These are phyloP conservation scores for Pleurotus pulmonarius DNA, from an alignment of 768 basidiomycete species.

Conservation along the genomic window DNA sequence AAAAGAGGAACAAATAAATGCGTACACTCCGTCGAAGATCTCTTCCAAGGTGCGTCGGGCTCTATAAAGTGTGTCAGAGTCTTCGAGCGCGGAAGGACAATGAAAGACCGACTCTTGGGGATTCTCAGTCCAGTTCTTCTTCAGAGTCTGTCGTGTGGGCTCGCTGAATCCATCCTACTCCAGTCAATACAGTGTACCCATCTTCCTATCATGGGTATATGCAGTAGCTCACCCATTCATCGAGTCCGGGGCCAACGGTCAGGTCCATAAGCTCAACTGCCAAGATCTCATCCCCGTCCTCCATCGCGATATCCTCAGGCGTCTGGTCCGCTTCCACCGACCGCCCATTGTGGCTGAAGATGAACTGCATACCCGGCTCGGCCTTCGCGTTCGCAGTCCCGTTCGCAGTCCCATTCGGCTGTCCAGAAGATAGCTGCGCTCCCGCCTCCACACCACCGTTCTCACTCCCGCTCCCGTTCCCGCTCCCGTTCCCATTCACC, in stretches of 20 bases:
- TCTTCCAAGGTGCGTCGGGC: slow-evolving; percentile 74
- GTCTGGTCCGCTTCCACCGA: slow-evolving; percentile 79
- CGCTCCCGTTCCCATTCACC: slow-evolving; percentile 19
- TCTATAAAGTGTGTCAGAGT: slow-evolving; percentile 30
- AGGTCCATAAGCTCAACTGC: slow-evolving; percentile 91
- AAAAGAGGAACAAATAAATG: slow-evolving; percentile 24
- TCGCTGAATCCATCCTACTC: slow-evolving; percentile 62
- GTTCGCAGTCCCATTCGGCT: slow-evolving; percentile 48
- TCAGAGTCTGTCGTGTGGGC: slow-evolving; percentile 63
- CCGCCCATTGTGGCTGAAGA: slow-evolving; percentile 82
- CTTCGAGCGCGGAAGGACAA: slow-evolving; percentile 6
- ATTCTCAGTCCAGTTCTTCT: slow-evolving; percentile 79
- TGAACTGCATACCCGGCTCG: slow-evolving; percentile 64
- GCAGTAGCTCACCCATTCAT: slow-evolving; percentile 52
- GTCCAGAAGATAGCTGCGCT: slow-evolving; percentile 21
- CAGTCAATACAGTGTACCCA: not conserved
- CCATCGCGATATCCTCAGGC: slow-evolving; percentile 83
- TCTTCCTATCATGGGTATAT: too few relatives aligned
- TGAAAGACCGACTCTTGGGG: slow-evolving; percentile 53
- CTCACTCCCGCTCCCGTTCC: slow-evolving; percentile 16
- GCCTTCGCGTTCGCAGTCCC: slow-evolving; percentile 30
- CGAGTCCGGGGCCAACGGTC: slow-evolving; percentile 61
- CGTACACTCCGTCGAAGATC: slow-evolving; percentile 83
- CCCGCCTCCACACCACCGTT: slow-evolving; percentile 19
- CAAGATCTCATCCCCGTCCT: slow-evolving; percentile 84